Base-by-base conservation (phyloP, 2,329 filamentous ascomycete species). In the Neopestalotiopsis clavispora region DNA sequence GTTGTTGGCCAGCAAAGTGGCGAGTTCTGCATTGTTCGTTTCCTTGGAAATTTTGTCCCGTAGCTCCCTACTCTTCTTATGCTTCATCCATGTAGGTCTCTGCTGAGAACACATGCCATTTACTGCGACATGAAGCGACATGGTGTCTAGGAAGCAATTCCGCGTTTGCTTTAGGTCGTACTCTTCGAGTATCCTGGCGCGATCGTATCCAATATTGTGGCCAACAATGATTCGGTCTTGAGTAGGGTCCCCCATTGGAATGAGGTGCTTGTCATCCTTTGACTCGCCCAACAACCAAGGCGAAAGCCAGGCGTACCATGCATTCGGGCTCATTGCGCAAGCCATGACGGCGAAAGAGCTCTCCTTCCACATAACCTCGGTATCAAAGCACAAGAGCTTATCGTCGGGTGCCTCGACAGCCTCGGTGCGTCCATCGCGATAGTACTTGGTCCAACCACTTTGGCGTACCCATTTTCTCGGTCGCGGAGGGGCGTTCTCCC, bases 31-130 rank as follows among this genome's bases (percentile, higher is more conserved):
- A 67, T 91, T 91, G 17, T 92, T 88, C 3, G 90, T 91, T 67
- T 94, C 88, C 63, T 86, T 90, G 4, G 92, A 89, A 62, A 95
- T 90, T 75, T 91, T 92, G 71, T 98, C 95, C 64, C 94, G 86
- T 60, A 95, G 76, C 76, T 98, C 95, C 69, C 92, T 88, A 72
- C 92, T 94, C 82, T 99, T 99, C 78, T 94, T 93, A 80, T 97
- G 94, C 79, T 94, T 97, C 91, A 98, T 94, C 96, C 96, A 99
- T 0, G 94, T 97, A 9, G 97, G 96, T 64, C 96, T 89, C 80
- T 99, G 96, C 72, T 93, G 91, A 28, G 96, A 98, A 80, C 96
- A 99, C 96, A 99, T 99, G 71, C 96, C 96, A 78, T 99, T 99
- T 30, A 97, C 95, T 2, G 97, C 97, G 7, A 97, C 95, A 78